phyloP scores from a whole-genome alignment of 352 stramenopile species.

The Phytophthora syringae region DNA sequence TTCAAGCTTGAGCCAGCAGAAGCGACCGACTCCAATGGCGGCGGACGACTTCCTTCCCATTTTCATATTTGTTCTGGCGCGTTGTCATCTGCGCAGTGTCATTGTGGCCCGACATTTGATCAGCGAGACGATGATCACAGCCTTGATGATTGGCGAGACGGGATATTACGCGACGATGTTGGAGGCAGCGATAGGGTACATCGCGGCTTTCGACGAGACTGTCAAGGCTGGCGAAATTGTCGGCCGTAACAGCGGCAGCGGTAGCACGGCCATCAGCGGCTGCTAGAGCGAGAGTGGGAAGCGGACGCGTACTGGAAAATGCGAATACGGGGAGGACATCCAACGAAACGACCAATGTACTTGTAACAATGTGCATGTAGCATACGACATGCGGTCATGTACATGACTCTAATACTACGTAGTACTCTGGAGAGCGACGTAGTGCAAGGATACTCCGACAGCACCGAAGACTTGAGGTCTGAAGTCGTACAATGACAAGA shows the following conservation, averaged over 20 bases:
- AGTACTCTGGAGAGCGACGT: too few relatives aligned
- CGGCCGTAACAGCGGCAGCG: constrained; percentile 28
- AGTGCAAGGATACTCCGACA: too few relatives aligned
- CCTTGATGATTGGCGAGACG: constrained; percentile 78
- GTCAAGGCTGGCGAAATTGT: constrained; percentile 5
- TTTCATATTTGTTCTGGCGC: constrained; percentile 76
- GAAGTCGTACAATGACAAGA: too few relatives aligned
- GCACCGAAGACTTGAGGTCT: too few relatives aligned
- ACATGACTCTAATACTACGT: too few relatives aligned
- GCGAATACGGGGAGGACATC: too few relatives aligned
- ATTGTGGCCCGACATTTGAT: constrained; percentile 69
- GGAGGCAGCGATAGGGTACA: constrained; percentile 74
- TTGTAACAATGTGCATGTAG: too few relatives aligned
- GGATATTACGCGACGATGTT: constrained; percentile 86
- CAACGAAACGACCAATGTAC: too few relatives aligned
- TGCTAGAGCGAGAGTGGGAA: too few relatives aligned
- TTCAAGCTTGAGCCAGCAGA: background rate
- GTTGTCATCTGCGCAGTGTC: constrained; percentile 59
- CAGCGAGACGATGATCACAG: constrained; percentile 81
- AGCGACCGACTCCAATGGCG: constrained; percentile 47
- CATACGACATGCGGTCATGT: too few relatives aligned
- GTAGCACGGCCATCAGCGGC: constrained; percentile 11
- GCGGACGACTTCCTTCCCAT: constrained; percentile 85
- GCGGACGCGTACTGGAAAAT: too few relatives aligned
- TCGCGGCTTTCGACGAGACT: constrained; percentile 47